Evolutionary conservation across 2,329 filamentous ascomycete species (phyloP).

Genomic region (Mollisia scopiformis): DNA sequence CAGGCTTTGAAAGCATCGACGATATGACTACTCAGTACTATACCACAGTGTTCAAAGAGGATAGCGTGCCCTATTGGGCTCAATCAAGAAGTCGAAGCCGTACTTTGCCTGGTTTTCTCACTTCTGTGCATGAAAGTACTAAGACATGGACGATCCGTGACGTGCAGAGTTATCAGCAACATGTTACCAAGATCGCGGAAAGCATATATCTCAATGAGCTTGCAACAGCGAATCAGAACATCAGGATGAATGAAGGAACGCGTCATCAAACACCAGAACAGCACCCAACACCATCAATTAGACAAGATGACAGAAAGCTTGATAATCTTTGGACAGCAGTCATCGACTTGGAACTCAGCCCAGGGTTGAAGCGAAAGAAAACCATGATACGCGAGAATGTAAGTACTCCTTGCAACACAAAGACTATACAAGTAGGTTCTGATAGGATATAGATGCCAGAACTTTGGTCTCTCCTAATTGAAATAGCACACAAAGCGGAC

Average conservation of each 20-base stretch:
- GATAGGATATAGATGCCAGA: not conserved
- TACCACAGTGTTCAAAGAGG: not conserved
- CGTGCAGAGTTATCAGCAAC: not conserved
- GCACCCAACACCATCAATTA: not conserved
- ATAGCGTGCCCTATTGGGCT: not conserved
- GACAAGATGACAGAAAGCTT: no score
- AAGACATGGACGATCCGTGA: not conserved
- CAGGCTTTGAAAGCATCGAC: not conserved
- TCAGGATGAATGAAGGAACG: not conserved
- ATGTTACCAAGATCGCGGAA: not conserved
- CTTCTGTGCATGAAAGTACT: not conserved
- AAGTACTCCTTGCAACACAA: not conserved
- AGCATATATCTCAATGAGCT: not conserved
- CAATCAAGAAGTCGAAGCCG: not conserved
- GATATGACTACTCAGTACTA: not conserved
- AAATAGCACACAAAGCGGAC: not conserved
- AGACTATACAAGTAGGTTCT: not conserved
- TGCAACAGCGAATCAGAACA: not conserved
- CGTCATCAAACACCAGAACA: not conserved
- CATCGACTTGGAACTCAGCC: not conserved
- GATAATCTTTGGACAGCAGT: not conserved
- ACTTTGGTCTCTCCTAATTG: not conserved
- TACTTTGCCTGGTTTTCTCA: not conserved
- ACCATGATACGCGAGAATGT: not conserved
- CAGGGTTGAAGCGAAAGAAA: not conserved